Evolutionary conservation across 768 basidiomycete genomes (phyloP), one percentile per base, ranked within the genome.

Genomic region (Lanmaoa rubissima): DNA sequence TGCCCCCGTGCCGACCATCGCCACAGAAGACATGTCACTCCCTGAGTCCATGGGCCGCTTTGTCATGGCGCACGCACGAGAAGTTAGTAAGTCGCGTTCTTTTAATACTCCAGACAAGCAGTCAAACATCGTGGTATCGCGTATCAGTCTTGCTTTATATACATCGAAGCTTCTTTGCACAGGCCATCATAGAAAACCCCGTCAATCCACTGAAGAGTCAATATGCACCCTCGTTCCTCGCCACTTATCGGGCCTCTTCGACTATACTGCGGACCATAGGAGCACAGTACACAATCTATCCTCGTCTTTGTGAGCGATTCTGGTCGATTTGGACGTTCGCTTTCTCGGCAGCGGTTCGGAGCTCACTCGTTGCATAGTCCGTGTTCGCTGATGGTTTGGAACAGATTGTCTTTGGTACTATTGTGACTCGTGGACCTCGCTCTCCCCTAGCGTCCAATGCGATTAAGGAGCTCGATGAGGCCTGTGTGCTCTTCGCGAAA

Each of bases 351-450:
- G 82, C 79, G 50, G 80, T 83, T 47, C 51, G 77, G 63, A 28
- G 51, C 11, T 34, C 24, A 2, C 56, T 44, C 4, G 13, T 41
- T 34, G 19, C 26, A n/a, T 50, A 3, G 35, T 9, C 32, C 11
- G 12, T 41, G 21, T 24, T 48, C 10, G 26, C 51, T 65, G 42
- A 65, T 32, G 38, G 35, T 28, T 45, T 32, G 10, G 16, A 10
- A 36, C 55, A 90, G 88, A 79, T 90, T 11, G 85, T 92, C 16
- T 87, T 92, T 63, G 91, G 88, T 4, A 86, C 87, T 5, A 85
- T 92, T 19, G 90, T 88, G 2, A 88, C 86, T 3, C 81, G 87
- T 31, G 84, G 86, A 4, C 90, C 90, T 6, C 74, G 80, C 7
- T 88, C 85, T 1, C 82, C 86, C 0, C 68, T 92, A 12, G 90